Conservation (phyloP, 2,329 filamentous ascomycete species). For the Colletotrichum sojae region DNA sequence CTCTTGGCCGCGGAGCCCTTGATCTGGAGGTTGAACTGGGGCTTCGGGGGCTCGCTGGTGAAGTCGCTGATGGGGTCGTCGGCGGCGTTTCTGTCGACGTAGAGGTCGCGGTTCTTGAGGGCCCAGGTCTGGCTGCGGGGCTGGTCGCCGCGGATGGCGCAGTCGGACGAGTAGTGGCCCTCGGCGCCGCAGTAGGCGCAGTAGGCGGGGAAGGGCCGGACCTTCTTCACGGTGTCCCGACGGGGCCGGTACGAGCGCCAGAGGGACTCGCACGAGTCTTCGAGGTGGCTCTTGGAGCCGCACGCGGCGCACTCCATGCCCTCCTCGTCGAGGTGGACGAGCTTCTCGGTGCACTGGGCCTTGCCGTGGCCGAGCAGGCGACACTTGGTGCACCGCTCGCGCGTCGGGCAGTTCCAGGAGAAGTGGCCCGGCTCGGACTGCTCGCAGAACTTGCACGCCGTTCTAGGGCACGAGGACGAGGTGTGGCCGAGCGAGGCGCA, state of each 20-base stretch:
- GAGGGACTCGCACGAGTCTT: slow-evolving; percentile 70
- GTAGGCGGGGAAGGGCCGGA: slow-evolving; percentile 63
- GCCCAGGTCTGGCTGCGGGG: slow-evolving; percentile 66
- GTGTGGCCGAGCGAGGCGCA: slow-evolving; percentile 66
- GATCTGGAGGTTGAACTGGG: slow-evolving; percentile 46
- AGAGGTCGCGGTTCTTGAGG: slow-evolving; percentile 61
- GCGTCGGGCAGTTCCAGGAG: slow-evolving; percentile 64
- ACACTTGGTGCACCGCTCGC: slow-evolving; percentile 70
- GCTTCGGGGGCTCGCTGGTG: slow-evolving; percentile 44
- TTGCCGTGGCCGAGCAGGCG: slow-evolving; percentile 72
- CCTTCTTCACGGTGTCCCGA: slow-evolving; percentile 59
- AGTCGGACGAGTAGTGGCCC: slow-evolving; percentile 72
- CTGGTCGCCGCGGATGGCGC: slow-evolving; percentile 49
- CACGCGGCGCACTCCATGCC: slow-evolving; percentile 74
- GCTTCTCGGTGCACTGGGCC: slow-evolving; percentile 68
- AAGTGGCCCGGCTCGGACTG: slow-evolving; percentile 57
- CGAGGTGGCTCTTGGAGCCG: slow-evolving; percentile 67
- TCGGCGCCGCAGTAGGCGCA: slow-evolving; percentile 70
- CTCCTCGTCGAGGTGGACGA: slow-evolving; percentile 66
- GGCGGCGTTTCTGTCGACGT: slow-evolving; percentile 62
- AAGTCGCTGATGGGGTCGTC: slow-evolving; percentile 55
- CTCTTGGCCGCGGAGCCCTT: slow-evolving; percentile 53
- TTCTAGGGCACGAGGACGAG: slow-evolving; percentile 59
- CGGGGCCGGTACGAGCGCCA: slow-evolving; percentile 70
- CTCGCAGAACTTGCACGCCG: slow-evolving; percentile 64